Evolutionary conservation across 208 protist species (phyloP).

Genomic region (Wallacemonas sp.): DNA sequence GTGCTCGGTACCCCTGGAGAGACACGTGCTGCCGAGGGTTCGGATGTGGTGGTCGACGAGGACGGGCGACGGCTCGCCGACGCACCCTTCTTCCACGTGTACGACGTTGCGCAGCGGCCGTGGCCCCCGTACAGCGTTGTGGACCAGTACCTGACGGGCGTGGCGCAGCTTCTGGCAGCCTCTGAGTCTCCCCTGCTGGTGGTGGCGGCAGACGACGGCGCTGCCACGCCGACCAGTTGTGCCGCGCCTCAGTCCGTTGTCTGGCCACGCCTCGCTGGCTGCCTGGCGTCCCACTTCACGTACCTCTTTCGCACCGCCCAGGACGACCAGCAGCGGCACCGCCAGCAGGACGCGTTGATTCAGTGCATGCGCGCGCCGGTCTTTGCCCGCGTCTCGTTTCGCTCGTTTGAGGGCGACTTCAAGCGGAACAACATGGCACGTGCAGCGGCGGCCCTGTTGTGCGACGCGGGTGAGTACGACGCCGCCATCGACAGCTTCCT

Average conservation of each 20-base stretch:
- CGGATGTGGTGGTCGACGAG: neutral
- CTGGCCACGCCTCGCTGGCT: conserved; percentile 15
- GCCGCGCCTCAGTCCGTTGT: neutral
- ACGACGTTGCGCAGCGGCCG: conserved; percentile 37
- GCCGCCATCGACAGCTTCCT: conserved; percentile 73
- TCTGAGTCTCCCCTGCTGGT: neutral
- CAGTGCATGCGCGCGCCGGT: conserved; percentile 27
- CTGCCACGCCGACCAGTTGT: neutral
- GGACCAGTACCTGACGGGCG: conserved; percentile 32
- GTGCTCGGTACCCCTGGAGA: neutral
- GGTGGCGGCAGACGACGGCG: neutral
- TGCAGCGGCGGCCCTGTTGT: conserved; percentile 54
- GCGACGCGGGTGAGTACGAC: conserved; percentile 39
- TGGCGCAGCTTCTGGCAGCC: conserved; percentile 15
- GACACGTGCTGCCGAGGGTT: neutral
- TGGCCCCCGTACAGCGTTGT: conserved; percentile 53
- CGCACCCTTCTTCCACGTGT: conserved; percentile 10
- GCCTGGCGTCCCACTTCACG: conserved; percentile 30
- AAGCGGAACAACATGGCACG: conserved; percentile 54
- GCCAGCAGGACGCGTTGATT: conserved; percentile 42
- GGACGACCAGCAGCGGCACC: conserved; percentile 27
- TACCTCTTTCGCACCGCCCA: conserved; percentile 57
- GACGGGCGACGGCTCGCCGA: conserved; percentile 2
- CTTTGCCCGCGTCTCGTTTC: conserved; percentile 23
- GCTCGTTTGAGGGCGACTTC: conserved; percentile 44